Percentiles rank a stretch among this genome's conserved stretches.
Evolutionary conservation across 129 eudicot species (phyloP).

Genomic region (Flaveria brownii): DNA sequence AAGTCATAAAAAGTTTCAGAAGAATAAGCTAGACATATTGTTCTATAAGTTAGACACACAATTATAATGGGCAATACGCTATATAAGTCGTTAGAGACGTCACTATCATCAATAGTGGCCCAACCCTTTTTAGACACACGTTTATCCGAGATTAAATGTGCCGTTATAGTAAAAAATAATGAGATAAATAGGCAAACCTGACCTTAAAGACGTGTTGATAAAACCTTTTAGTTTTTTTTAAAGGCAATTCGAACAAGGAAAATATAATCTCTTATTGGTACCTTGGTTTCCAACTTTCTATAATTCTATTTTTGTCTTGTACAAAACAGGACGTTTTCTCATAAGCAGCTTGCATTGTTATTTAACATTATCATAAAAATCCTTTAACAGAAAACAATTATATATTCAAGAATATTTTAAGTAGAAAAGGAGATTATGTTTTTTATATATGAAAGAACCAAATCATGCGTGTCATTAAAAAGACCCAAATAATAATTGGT

Average conservation of each 20-base stretch:
- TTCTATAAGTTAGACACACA: no score
- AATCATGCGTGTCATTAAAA: constrained; percentile 26
- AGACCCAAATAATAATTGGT: constrained; percentile 32
- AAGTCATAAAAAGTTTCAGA: no score
- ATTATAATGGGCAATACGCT: no score
- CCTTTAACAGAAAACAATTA: not conserved
- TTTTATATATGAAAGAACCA: not conserved
- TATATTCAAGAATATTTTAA: not conserved
- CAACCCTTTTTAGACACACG: no score
- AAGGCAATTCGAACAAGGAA: not conserved
- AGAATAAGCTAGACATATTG: no score
- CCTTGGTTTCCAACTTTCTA: not conserved
- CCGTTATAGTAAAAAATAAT: no score
- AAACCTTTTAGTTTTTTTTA: no score
- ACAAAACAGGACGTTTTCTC: not conserved
- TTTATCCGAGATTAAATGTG: no score
- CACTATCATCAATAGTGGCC: no score
- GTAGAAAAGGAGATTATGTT: not conserved
- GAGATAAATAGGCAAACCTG: no score
- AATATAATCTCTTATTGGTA: not conserved
- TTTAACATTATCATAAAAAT: not conserved
- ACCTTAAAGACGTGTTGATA: no score
- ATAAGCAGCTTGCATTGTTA: not conserved
- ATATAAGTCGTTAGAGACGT: no score
- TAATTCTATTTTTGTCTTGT: not conserved